A percentile compares a stretch with the other conserved stretches of the same genome.
These are phyloP conservation scores for Plantago major DNA, from an alignment of 257 asterid genomes.

Conservation along the genomic window DNA sequence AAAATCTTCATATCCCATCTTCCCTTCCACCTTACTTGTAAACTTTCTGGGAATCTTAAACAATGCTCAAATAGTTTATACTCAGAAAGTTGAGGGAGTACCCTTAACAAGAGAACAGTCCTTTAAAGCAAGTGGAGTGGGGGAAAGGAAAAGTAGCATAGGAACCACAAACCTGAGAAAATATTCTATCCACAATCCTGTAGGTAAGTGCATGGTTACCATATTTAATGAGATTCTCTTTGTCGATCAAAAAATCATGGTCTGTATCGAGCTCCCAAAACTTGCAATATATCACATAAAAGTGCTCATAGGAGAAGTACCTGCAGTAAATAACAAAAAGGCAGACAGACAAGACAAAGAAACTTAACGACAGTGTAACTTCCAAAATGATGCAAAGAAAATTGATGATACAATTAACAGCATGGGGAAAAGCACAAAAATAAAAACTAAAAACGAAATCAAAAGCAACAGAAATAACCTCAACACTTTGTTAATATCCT, in stretches of 20 bases:
- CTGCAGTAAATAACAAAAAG: constrained; percentile 34
- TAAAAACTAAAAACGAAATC: neutral
- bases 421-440: too few species aligned
- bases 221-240: constrained; percentile 95
- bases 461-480: constrained; percentile 40
- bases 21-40: constrained; percentile 97
- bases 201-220: constrained; percentile 99
- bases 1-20: constrained; percentile 99
- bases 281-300: constrained; percentile 99
- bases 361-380: too few species aligned
- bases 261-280: constrained; percentile 99
- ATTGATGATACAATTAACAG: neutral
- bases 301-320: constrained; percentile 98
- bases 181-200: constrained; percentile 97
- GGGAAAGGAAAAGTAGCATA: constrained; percentile 20
- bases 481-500: constrained; percentile 96
- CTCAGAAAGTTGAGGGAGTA: constrained; percentile 1
- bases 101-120: neutral
- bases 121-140: constrained; percentile 20
- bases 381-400: too few species aligned
- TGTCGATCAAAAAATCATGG: constrained; percentile 96
- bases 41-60: constrained; percentile 90
- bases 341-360: too few species aligned
- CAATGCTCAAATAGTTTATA: constrained; percentile 25
- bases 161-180: constrained; percentile 84